A percentile compares a stretch with the other conserved stretches of the same genome.
These are phyloP conservation scores for Fusarium penzigii DNA, from an alignment of 2,329 filamentous ascomycete genomes.

Conservation along the genomic window DNA sequence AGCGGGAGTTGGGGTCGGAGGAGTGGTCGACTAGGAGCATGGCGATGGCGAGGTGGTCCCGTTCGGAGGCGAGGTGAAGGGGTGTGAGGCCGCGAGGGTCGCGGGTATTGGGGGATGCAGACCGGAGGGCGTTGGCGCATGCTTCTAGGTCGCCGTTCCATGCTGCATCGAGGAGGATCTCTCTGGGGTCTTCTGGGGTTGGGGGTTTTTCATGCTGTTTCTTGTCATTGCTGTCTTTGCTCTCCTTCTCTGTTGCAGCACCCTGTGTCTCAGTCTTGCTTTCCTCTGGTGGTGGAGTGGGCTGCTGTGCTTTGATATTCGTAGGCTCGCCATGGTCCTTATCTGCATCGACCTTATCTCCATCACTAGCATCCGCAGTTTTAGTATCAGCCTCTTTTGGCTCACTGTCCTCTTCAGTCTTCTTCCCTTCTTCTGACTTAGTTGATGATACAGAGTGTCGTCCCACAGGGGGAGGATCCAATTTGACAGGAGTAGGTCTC, in stretches of 20 bases:
- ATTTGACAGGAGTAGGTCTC: conserved; percentile 1
- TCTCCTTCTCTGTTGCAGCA: not conserved
- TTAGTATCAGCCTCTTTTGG: not conserved
- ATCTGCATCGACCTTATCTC: not conserved
- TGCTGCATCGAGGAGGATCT: conserved; percentile 32
- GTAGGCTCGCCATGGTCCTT: not conserved
- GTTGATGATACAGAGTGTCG: conserved; percentile 4
- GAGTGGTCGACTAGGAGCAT: conserved; percentile 35
- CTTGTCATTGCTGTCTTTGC: not conserved
- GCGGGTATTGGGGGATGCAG: conserved; percentile 26
- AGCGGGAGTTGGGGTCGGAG: conserved; percentile 28
- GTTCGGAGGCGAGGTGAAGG: conserved; percentile 33
- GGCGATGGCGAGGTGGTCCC: conserved; percentile 35
- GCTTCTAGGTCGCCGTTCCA: conserved; percentile 35
- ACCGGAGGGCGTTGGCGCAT: conserved; percentile 25
- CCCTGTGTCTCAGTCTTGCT: not conserved
- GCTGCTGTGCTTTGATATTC: not conserved
- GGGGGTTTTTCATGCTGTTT: not conserved
- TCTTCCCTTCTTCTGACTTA: not conserved
- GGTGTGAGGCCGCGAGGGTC: conserved; percentile 33
- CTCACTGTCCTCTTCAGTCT: not conserved
- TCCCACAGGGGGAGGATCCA: conserved; percentile 17
- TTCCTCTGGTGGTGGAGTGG: not conserved
- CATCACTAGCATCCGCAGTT: not conserved
- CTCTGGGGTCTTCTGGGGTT: conserved; percentile 18